Evolutionary conservation across 73 alveolate genomes (phyloP).

Genomic region (Uronychia binucleata): DNA sequence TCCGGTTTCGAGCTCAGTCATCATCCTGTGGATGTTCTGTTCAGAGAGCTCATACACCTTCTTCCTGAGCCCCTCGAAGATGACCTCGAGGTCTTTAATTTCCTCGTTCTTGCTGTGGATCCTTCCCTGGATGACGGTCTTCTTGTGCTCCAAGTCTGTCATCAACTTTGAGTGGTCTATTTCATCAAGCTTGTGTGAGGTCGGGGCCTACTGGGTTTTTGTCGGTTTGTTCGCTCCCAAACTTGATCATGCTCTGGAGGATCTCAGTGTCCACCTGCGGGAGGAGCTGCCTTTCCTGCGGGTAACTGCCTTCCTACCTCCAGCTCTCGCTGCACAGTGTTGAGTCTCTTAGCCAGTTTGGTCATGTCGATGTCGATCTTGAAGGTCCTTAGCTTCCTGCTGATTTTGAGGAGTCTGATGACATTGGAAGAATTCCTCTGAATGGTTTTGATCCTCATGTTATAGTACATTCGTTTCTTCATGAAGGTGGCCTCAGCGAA

Average conservation of each 20-base stretch:
- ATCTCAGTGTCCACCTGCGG: neutral
- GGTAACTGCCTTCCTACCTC: conserved; percentile 18
- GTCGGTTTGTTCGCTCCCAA: conserved; percentile 1
- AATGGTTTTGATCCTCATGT: conserved; percentile 85
- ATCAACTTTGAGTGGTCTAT: conserved; percentile 11
- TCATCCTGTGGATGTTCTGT: conserved; percentile 54
- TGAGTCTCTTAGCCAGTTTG: conserved; percentile 28
- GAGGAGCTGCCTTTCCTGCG: neutral
- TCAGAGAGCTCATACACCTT: conserved; percentile 52
- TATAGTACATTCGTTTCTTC: conserved; percentile 87
- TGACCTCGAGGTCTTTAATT: conserved; percentile 30
- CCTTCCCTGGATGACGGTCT: conserved; percentile 41
- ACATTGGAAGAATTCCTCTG: conserved; percentile 64
- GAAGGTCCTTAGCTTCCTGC: conserved; percentile 50
- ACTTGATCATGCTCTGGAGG: conserved; percentile 3
- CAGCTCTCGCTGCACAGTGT: conserved; percentile 24
- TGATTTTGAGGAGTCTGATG: conserved; percentile 54
- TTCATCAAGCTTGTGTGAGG: neutral
- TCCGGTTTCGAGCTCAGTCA: conserved; percentile 85
- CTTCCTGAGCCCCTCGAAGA: conserved; percentile 30
- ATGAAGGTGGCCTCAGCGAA: conserved; percentile 87
- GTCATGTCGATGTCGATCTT: conserved; percentile 38
- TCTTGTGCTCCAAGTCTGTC: conserved; percentile 25
- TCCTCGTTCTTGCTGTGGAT: conserved; percentile 51
- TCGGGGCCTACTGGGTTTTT: conserved; percentile 25